Conservation (phyloP, 768 basidiomycete species). For the Boletus rubropictus region DNA sequence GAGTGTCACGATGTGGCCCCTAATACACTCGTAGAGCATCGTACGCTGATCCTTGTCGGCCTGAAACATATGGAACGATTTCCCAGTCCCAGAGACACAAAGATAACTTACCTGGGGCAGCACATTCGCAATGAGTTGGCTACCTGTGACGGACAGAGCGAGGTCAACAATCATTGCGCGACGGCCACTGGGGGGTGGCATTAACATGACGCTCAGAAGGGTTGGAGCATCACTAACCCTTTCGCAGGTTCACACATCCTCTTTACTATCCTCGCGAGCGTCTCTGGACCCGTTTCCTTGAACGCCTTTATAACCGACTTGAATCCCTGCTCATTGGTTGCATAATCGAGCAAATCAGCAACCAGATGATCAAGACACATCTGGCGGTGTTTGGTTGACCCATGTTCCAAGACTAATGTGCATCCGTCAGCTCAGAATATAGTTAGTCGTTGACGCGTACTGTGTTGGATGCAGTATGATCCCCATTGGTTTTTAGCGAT, state of each 20-base stretch:
- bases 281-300: constrained; percentile 78
- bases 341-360: constrained; percentile 69
- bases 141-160: constrained; percentile 77
- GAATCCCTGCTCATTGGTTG: constrained; percentile 80
- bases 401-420: constrained; percentile 71
- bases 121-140: constrained; percentile 79
- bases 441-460: constrained; percentile 38
- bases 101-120: constrained; percentile 56
- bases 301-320: constrained; percentile 84
- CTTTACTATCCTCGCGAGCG: constrained; percentile 65
- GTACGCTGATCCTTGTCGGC: constrained; percentile 85
- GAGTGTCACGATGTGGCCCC: constrained; percentile 84
- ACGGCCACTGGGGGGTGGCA: constrained; percentile 45
- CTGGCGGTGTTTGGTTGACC: constrained; percentile 65
- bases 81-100: neutral
- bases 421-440: constrained; percentile 2
- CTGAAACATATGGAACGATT: constrained; percentile 33
- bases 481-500: constrained; percentile 88
- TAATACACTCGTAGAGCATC: constrained; percentile 76
- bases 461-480: constrained; percentile 81
- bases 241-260: constrained; percentile 85
- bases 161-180: constrained; percentile 84
- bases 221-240: constrained; percentile 40
- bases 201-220: constrained; percentile 2
- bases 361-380: constrained; percentile 78